Conservation (phyloP, 208 protist species). For the Leishmania lainsoni region DNA sequence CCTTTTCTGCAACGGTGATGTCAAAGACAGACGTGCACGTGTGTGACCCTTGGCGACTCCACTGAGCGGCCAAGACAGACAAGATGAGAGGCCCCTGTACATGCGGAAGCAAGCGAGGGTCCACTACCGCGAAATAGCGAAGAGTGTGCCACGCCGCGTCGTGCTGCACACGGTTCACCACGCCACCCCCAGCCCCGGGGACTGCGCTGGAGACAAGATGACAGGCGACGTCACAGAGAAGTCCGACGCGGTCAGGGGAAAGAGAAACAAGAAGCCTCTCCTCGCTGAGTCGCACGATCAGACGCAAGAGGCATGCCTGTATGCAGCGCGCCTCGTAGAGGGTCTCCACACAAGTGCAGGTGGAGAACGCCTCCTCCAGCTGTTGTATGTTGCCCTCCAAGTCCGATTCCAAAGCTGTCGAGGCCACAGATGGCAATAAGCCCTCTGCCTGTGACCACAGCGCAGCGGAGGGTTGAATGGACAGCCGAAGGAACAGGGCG, state of each 20-base stretch:
- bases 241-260: conserved; percentile 7
- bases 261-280: conserved; percentile 2
- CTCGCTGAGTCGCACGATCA: conserved; percentile 22
- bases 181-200: conserved; percentile 18
- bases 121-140: conserved; percentile 3
- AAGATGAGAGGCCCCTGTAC: conserved; percentile 27
- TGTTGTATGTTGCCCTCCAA: neutral
- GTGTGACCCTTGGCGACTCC: neutral
- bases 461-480: neutral
- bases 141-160: conserved; percentile 25
- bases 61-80: conserved; percentile 14
- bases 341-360: conserved; percentile 26
- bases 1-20: conserved; percentile 11
- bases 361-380: conserved; percentile 15
- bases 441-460: neutral
- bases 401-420: neutral
- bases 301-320: conserved; percentile 21
- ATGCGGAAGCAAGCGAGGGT: conserved; percentile 17
- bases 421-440: neutral
- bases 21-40: conserved; percentile 9
- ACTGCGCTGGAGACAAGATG: conserved; percentile 28
- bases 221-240: conserved; percentile 30
- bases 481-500: conserved; percentile 18
- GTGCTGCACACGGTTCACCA: conserved; percentile 30
- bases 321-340: conserved; percentile 35